These are phyloP conservation scores for Craspedostauros australis DNA, from an alignment of 108 stramenopile species.

Conservation along the genomic window DNA sequence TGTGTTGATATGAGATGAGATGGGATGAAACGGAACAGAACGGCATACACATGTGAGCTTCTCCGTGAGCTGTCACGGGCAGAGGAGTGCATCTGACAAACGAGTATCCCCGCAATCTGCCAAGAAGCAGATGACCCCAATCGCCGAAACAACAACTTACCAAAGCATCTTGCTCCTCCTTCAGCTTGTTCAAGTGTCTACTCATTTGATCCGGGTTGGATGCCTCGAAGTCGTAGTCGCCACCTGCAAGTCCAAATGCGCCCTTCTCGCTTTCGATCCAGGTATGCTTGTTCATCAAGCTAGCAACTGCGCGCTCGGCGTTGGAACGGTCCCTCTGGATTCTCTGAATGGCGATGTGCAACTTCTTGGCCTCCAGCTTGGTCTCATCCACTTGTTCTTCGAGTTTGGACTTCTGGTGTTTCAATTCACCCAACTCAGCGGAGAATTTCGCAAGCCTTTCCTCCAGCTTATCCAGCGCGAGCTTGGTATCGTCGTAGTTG, in stretches of 20 bases:
- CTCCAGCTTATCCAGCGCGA: conserved; percentile 60
- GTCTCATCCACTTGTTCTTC: conserved; percentile 63
- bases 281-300: conserved; percentile 69
- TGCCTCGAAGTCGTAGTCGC: conserved; percentile 93
- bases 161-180: conserved; percentile 77
- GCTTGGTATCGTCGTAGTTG: conserved; percentile 67
- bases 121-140: too few species aligned
- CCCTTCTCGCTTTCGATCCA: conserved; percentile 94
- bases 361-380: conserved; percentile 86
- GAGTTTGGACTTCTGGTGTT: conserved; percentile 40
- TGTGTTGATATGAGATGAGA: not conserved
- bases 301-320: conserved; percentile 64
- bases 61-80: too few species aligned
- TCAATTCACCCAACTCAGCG: conserved; percentile 61
- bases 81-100: too few species aligned
- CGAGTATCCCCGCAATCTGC: too few species aligned
- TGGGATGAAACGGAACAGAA: not conserved
- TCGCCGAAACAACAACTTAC: conserved; percentile 34
- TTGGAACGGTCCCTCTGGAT: conserved; percentile 64
- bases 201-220: conserved; percentile 62
- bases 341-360: conserved; percentile 55
- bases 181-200: conserved; percentile 55
- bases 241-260: conserved; percentile 90
- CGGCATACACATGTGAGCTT: not conserved
- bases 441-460: conserved; percentile 60